Percentiles rank a stretch among this genome's conserved stretches.
Evolutionary conservation across 2,329 filamentous ascomycete genomes (phyloP).

Genomic region (Aspergillus viridinutans): DNA sequence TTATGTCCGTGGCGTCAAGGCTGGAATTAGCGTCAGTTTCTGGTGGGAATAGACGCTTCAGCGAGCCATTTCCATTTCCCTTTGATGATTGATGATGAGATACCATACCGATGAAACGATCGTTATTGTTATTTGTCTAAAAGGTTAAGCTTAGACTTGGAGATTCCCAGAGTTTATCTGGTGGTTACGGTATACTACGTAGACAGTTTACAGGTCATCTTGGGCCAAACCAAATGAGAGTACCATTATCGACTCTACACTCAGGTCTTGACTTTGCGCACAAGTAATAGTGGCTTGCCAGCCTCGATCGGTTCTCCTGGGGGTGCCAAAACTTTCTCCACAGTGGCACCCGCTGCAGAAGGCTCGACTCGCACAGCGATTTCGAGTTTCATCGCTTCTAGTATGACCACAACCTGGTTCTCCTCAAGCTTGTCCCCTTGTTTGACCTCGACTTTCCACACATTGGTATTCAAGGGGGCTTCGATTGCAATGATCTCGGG

Average conservation of each 20-base stretch:
- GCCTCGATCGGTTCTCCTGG: constrained; percentile 37
- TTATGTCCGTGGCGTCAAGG: constrained; percentile 79
- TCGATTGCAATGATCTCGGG: constrained; percentile 37
- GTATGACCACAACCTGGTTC: constrained; percentile 43
- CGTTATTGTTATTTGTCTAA: too few species aligned
- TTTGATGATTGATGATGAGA: background rate
- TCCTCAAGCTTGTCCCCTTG: constrained; percentile 41
- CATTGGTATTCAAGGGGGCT: constrained; percentile 47
- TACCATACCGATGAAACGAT: background rate
- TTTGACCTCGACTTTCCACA: constrained; percentile 50
- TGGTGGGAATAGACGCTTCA: constrained; percentile 68
- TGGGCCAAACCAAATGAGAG: background rate
- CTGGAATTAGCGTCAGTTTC: constrained; percentile 93
- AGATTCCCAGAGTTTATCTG: background rate
- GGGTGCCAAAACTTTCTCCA: constrained; percentile 40
- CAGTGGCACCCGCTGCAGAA: constrained; percentile 22
- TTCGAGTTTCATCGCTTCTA: constrained; percentile 59
- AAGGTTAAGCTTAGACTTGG: background rate
- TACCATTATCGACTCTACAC: background rate
- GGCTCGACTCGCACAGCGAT: constrained; percentile 41
- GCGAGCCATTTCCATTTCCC: background rate
- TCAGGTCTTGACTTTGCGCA: constrained; percentile 14
- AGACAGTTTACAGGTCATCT: background rate
- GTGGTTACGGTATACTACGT: background rate
- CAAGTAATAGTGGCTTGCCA: constrained; percentile 29